A percentile compares a stretch with the other conserved stretches of the same genome.
phyloP scores from a whole-genome alignment of 192 early-diverging fungal species.

The Phycomyces blakesleeanus region DNA sequence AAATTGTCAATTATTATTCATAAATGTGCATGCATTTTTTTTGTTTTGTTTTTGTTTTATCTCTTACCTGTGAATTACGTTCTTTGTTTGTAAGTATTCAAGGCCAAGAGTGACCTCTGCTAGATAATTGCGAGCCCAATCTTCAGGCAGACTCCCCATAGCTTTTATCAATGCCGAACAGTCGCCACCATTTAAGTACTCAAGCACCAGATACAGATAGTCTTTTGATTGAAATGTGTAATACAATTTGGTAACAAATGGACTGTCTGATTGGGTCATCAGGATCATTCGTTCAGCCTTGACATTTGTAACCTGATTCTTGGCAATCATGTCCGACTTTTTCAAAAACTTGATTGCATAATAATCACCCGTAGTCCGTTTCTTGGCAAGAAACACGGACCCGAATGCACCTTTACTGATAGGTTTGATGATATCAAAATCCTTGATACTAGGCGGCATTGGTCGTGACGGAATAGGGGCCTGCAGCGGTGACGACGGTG shows the following conservation, averaged over 20 bases:
- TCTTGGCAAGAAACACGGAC: constrained; percentile 82
- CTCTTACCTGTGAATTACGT: constrained; percentile 76
- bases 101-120: constrained; percentile 84
- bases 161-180: constrained; percentile 79
- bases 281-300: constrained; percentile 85
- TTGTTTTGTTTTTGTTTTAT: background rate
- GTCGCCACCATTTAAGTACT: constrained; percentile 87
- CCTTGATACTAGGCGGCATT: constrained; percentile 75
- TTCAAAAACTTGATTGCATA: constrained; percentile 85
- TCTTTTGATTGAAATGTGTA: constrained; percentile 83
- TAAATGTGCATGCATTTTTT: too few species aligned
- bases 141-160: constrained; percentile 68
- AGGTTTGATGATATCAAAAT: constrained; percentile 89
- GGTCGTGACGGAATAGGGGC: constrained; percentile 39
- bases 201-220: constrained; percentile 84
- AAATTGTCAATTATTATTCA: background rate
- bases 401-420: constrained; percentile 91
- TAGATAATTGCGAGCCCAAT: constrained; percentile 83
- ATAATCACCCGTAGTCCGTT: constrained; percentile 80
- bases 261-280: constrained; percentile 77
- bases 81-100: constrained; percentile 75
- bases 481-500: constrained; percentile 24
- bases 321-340: constrained; percentile 88
- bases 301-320: constrained; percentile 90
- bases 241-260: constrained; percentile 80